phyloP scores from a whole-genome alignment of 75 land plant genomes.

The Cupressus sempervirens region DNA sequence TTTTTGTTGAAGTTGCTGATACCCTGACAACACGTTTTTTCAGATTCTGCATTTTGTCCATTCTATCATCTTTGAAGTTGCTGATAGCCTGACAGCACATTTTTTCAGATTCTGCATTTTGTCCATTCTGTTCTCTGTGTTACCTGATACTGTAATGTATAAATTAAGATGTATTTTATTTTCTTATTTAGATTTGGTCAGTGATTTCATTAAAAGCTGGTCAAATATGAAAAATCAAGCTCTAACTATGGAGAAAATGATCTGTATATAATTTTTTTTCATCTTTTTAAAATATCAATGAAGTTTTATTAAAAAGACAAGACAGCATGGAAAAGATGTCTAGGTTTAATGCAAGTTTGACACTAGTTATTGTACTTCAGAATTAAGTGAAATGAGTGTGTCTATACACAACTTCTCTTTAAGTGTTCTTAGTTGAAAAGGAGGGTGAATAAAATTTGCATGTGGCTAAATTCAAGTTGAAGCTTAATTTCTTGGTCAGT shows the following conservation, averaged over 20 bases:
- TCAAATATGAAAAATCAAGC: too few relatives aligned
- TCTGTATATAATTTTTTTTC: background rate
- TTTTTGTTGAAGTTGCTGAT: constrained; percentile 29
- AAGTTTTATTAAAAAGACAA: background rate
- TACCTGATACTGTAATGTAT: background rate
- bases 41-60: constrained; percentile 38
- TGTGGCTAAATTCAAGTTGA: background rate
- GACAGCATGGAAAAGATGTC: background rate
- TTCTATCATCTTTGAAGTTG: constrained; percentile 5
- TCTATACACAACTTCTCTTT: background rate
- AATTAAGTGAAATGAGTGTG: background rate
- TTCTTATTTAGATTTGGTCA: background rate
- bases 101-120: too few relatives aligned
- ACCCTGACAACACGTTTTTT: constrained; percentile 35
- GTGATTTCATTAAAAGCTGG: background rate
- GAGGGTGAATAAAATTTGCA: background rate
- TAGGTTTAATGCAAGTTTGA: background rate
- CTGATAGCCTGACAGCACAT: too few relatives aligned
- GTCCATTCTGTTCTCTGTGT: too few relatives aligned
- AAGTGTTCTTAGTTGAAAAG: background rate
- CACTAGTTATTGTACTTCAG: background rate
- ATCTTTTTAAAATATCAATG: background rate
- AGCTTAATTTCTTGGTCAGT: background rate
- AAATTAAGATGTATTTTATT: background rate
- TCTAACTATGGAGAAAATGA: background rate